Evolutionary conservation across 2,329 filamentous ascomycete genomes (phyloP), one percentile per base, ranked within the genome.

Genomic region (Paecilomyces dactylethromorphus): DNA sequence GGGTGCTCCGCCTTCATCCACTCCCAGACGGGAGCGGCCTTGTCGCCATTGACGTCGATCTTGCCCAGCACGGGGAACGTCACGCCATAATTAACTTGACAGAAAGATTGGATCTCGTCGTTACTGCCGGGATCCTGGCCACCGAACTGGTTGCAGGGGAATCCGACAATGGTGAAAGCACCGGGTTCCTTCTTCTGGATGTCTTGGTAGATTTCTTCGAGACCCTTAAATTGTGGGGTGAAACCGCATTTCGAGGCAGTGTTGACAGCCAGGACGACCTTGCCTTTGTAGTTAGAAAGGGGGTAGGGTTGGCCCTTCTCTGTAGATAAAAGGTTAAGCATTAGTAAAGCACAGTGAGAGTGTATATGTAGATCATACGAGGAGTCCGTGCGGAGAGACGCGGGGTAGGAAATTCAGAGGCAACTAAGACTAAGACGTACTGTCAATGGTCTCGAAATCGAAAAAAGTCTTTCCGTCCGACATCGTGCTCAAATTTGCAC

Each of bases 201-300:
- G 59, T 81, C 78, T 76, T 96, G 90, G 85, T 96, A 96, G 64
- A 99, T 85, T 71, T 85, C 88, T 81, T 99, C 92, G 56, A 99
- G 89, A 32, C 90, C 91, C 63, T 85, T 87, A 78, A 94, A 97
- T 79, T 99, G 94, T 12, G 92, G 92, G 2, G 94, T 97, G 85
- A 97, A 97, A 75, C 94, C 93, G 82, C 94, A 99, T 82, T 97
- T 97, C 75, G 91, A 96, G 67, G 94, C 94, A 1, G 93, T 97
- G 86, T 99, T 99, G 79, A 99, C 92, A 69, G 96, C 83, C 61
- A 99, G 88, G 68, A 97, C 86, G 66, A 97, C 93, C 78, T 97
- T 97, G 83, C 89, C 90, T 75, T 90, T 86, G 79, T 91, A 90
- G 62, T 87, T 77, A 65, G 79, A 71, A 65, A 97, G 82, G 60